Percentiles rank a stretch among this genome's conserved stretches.
Evolutionary conservation across 176 grass and related monocot genomes (phyloP).

Genomic region (Urochloa ruziziensis): DNA sequence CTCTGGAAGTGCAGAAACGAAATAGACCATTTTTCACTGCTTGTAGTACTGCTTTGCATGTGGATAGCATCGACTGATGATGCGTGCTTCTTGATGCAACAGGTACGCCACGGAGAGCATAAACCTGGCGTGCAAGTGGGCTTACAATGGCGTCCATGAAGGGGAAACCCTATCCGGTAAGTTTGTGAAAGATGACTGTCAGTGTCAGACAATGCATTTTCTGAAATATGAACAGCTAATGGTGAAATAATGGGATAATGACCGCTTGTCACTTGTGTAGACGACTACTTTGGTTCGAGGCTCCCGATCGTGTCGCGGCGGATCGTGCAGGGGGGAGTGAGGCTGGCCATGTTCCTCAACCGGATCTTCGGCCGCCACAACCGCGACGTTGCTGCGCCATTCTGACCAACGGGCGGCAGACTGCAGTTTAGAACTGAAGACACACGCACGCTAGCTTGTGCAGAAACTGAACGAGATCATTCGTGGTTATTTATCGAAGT

Average conservation of each 20-base stretch:
- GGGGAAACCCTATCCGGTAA: slow-evolving; percentile 70
- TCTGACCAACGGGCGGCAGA: background rate
- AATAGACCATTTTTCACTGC: background rate
- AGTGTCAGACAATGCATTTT: background rate
- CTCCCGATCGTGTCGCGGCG: slow-evolving; percentile 65
- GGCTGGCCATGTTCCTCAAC: slow-evolving; percentile 87
- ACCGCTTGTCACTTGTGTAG: slow-evolving; percentile 2
- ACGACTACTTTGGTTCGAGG: slow-evolving; percentile 68
- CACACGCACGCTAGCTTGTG: too few relatives aligned
- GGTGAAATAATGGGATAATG: background rate
- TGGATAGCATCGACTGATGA: background rate
- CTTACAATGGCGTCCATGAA: slow-evolving; percentile 45
- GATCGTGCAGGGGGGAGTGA: slow-evolving; percentile 77
- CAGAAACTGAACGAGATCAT: too few relatives aligned
- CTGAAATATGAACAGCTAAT: background rate
- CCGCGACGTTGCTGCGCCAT: background rate
- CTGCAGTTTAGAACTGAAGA: background rate
- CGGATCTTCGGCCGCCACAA: slow-evolving; percentile 57
- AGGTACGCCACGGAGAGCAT: slow-evolving; percentile 88
- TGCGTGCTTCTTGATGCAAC: background rate
- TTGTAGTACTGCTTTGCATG: background rate
- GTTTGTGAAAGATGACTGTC: background rate
- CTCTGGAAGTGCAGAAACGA: background rate
- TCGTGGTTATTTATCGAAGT: too few relatives aligned
- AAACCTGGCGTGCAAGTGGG: slow-evolving; percentile 76